These are phyloP conservation scores for Echria macrotheca DNA, from an alignment of 495 filamentous ascomycete species.

Conservation along the genomic window DNA sequence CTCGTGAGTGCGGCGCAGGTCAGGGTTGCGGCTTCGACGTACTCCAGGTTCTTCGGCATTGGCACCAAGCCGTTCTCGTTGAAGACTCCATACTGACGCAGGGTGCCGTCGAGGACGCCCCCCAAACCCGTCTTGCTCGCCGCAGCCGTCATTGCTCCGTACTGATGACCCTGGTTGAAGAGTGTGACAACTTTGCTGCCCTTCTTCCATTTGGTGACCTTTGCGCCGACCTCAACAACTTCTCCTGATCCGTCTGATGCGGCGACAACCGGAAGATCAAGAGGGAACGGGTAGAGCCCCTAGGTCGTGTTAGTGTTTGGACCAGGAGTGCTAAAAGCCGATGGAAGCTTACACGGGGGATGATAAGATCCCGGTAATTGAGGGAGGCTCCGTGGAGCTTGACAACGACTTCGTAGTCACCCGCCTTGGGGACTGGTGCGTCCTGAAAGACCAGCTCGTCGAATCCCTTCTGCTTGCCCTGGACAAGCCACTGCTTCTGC, in stretches of 20 bases:
- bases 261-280: constrained; percentile 54
- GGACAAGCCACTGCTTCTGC: constrained; percentile 62
- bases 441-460: constrained; percentile 54
- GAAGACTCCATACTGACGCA: constrained; percentile 68
- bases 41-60: constrained; percentile 56
- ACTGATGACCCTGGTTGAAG: constrained; percentile 74
- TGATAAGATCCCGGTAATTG: constrained; percentile 79
- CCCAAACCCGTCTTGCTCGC: constrained; percentile 56
- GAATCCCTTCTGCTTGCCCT: constrained; percentile 51
- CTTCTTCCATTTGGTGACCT: constrained; percentile 60
- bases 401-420: constrained; percentile 70
- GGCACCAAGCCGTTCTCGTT: constrained; percentile 64
- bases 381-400: constrained; percentile 69
- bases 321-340: background rate
- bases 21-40: constrained; percentile 61
- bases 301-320: constrained; percentile 20
- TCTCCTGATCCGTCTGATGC: constrained; percentile 75
- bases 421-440: constrained; percentile 52
- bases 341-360: constrained; percentile 50
- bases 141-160: constrained; percentile 45
- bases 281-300: constrained; percentile 64
- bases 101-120: constrained; percentile 62
- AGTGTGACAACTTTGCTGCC: constrained; percentile 71
- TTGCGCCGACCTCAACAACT: constrained; percentile 61
- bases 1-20: constrained; percentile 70